Base-by-base conservation (phyloP, 768 basidiomycete genomes). In the Crepidotus variabilis region DNA sequence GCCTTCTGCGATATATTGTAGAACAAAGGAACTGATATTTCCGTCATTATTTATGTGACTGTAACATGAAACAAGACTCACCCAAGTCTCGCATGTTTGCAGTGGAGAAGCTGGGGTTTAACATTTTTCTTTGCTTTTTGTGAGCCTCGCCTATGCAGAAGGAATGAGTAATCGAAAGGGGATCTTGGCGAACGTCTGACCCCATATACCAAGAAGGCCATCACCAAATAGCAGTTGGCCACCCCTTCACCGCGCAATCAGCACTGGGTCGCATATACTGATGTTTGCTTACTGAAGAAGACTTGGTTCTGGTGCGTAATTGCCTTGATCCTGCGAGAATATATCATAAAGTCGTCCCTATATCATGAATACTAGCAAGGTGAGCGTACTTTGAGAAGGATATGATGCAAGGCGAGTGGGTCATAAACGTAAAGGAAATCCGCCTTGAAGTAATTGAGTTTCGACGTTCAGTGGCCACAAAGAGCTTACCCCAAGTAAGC, bases 71-170 rank as follows among this genome's bases (percentile, higher is more conserved):
- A 22, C 8, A 50, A 2, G 45, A 51, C 60, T 21, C 23, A 67
- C 69, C 58, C 64, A 71, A 66, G 47, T 65, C 59, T 9, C 76
- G 75, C 70, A 79, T 66, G 58, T 79, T 75, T 0, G 67, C 64
- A 33, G 67, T 65, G 0, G 76, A 74, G 58, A 80, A 80, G 6
- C 77, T 71, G 0, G 78, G 78, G 46, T 74, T 78, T 21, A 80
- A 62, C 65, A 78, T 70, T 52, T 75, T 78, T 13, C 76, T 70
- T 56, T 79, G 78, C 23, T 68, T 72, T 21, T 68, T 64, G 58
- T 79, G 78, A 16, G 72, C 67, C 24, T 74, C 70, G n/a, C 78
- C 78, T 78, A 46, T 1, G 6, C 18, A 36, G 43, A 57, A 34
- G 28, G 8, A 28, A 28, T 54, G 20, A 36, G 21, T 14, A 50